These are phyloP conservation scores for Sabuloglossum arenarium DNA, from an alignment of 495 filamentous ascomycete genomes.

Conservation along the genomic window DNA sequence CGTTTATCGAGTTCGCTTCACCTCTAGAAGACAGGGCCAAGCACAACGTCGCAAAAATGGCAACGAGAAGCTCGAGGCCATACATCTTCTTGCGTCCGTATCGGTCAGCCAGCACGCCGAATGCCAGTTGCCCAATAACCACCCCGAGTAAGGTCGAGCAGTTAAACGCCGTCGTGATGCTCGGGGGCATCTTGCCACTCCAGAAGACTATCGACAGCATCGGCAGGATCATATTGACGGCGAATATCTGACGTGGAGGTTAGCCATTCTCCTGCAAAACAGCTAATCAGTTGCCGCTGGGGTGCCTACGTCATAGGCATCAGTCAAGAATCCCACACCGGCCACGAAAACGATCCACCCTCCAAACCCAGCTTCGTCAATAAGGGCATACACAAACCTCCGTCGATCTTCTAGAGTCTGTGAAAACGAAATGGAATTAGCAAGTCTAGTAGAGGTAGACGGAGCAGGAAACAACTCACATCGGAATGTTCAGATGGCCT, in stretches of 20 bases:
- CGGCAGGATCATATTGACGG: constrained; percentile 36
- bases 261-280: not conserved
- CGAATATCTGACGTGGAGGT: constrained; percentile 32
- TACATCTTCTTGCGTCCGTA: constrained; percentile 73
- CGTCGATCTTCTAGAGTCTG: not conserved
- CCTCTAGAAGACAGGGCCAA: constrained; percentile 47
- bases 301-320: constrained; percentile 34
- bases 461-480: not conserved
- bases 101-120: constrained; percentile 61
- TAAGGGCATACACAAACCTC: not conserved
- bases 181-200: constrained; percentile 29
- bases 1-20: constrained; percentile 40
- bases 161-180: constrained; percentile 66
- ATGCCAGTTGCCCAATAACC: constrained; percentile 63
- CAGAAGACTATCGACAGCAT: constrained; percentile 59
- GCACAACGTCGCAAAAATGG: constrained; percentile 66
- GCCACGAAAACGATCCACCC: constrained; percentile 27
- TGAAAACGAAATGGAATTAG: not conserved
- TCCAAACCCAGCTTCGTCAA: not conserved
- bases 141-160: constrained; percentile 71
- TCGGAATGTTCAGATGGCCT: not conserved
- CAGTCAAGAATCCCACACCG: constrained; percentile 73
- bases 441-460: not conserved
- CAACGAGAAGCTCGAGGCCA: constrained; percentile 69
- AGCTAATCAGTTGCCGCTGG: not conserved